phyloP scores from a whole-genome alignment of 805 yeast genomes.

The Nakazawaea ishiwadae region DNA sequence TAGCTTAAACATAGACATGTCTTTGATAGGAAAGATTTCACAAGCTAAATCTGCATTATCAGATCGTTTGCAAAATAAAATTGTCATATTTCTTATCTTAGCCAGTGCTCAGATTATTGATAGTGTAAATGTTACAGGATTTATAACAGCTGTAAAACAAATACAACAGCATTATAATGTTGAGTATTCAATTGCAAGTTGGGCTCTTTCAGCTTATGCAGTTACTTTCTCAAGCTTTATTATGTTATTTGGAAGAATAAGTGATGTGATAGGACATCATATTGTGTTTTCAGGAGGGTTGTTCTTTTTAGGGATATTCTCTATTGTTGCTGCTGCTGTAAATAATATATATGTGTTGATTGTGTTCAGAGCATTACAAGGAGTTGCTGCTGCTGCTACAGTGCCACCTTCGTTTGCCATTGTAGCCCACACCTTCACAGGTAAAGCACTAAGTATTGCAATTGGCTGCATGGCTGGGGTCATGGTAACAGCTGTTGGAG shows the following conservation, averaged over 20 bases:
- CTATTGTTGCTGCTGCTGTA: slow-evolving; percentile 31
- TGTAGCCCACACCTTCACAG: slow-evolving; percentile 25
- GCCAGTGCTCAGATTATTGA: slow-evolving; percentile 6
- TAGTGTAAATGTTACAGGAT: slow-evolving; percentile 15
- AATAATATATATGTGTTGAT: slow-evolving; percentile 28
- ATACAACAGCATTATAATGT: slow-evolving; percentile 2
- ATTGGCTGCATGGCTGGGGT: slow-evolving; percentile 22
- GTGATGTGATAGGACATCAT: slow-evolving; percentile 30
- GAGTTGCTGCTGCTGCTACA: slow-evolving; percentile 29
- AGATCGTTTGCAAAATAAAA: neutral
- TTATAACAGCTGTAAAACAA: slow-evolving; percentile 5
- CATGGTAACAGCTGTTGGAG: slow-evolving; percentile 28
- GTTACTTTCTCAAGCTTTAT: slow-evolving; percentile 33
- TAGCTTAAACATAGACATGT: no score
- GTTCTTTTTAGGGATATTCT: slow-evolving; percentile 19
- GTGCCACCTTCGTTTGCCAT: slow-evolving; percentile 31
- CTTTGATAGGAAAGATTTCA: no score
- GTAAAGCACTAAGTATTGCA: slow-evolving; percentile 24
- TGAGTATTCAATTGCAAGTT: slow-evolving; percentile 14
- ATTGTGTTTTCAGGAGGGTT: slow-evolving; percentile 21
- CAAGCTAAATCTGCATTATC: no score
- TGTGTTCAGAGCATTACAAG: slow-evolving; percentile 25
- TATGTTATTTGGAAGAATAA: slow-evolving; percentile 30
- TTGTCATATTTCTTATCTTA: neutral
- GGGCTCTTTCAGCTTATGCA: slow-evolving; percentile 33